phyloP scores from a whole-genome alignment of 495 filamentous ascomycete genomes.

The Halenospora varia region DNA sequence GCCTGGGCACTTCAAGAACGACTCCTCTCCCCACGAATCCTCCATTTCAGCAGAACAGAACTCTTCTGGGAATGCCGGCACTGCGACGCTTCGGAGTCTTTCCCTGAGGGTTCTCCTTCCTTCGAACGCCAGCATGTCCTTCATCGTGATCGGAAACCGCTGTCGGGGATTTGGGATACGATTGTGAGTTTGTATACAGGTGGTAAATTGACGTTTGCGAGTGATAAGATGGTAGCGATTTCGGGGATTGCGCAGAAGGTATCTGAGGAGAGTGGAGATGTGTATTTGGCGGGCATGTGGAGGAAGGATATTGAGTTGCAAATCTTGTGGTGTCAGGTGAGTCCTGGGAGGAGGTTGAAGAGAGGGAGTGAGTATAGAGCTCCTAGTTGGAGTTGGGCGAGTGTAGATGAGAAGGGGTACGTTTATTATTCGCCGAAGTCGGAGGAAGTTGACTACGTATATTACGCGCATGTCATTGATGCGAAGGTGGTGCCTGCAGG shows the following conservation, averaged over 20 bases:
- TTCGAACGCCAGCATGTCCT: not conserved
- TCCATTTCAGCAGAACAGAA: not conserved
- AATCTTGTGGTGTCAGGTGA: not conserved
- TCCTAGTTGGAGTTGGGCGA: not conserved
- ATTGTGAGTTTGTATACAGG: not conserved
- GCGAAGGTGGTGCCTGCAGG: not conserved
- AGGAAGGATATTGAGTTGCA: not conserved
- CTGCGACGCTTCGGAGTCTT: not conserved
- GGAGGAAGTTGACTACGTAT: not conserved
- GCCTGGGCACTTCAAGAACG: slow-evolving; percentile 5
- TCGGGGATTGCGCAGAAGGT: not conserved
- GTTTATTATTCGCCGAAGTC: not conserved
- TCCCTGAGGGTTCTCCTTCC: not conserved
- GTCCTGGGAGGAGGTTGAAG: no score
- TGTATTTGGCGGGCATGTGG: slow-evolving; percentile 9
- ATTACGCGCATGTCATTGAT: not conserved
- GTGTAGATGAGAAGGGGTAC: not conserved
- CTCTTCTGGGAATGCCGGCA: not conserved
- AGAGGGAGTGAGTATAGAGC: not conserved
- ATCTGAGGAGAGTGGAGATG: not conserved
- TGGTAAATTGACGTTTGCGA: not conserved
- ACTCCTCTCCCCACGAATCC: not conserved
- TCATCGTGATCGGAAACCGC: not conserved
- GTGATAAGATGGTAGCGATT: not conserved
- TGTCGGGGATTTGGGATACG: not conserved